Evolutionary conservation across 129 eudicot species (phyloP).

Genomic region (Escallonia herrerae): DNA sequence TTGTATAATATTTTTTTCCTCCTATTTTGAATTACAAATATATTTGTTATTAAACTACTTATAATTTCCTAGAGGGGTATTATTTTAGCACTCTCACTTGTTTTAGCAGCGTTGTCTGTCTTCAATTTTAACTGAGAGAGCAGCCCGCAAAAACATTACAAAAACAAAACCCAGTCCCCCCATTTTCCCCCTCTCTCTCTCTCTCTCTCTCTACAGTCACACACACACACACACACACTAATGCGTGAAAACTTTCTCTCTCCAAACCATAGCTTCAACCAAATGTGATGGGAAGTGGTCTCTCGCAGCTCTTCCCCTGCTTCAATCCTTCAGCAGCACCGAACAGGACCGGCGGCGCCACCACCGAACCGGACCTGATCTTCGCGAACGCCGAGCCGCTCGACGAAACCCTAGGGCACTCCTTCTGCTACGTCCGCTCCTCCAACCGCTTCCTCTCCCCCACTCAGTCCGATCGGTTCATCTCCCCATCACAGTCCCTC

Average conservation of each 20-base stretch:
- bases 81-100: too few species aligned
- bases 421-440: constrained; percentile 93
- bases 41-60: too few species aligned
- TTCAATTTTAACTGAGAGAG: neutral
- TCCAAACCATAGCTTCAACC: constrained; percentile 27
- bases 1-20: too few species aligned
- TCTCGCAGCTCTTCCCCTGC: constrained; percentile 84
- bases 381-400: constrained; percentile 44
- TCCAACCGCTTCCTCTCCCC: constrained; percentile 79
- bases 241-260: neutral
- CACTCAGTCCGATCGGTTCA: constrained; percentile 73
- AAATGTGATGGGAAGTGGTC: constrained; percentile 83
- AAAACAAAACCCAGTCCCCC: neutral
- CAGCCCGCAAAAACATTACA: constrained; percentile 11
- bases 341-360: constrained; percentile 17
- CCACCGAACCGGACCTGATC: constrained; percentile 29
- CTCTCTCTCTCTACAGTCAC: constrained; percentile 13
- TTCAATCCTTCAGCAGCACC: constrained; percentile 44
- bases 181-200: constrained; percentile 8
- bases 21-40: too few species aligned
- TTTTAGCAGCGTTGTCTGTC: neutral
- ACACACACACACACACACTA: neutral
- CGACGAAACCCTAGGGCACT: constrained; percentile 98
- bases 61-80: too few species aligned
- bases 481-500: constrained; percentile 80